Evolutionary conservation across 495 filamentous ascomycete species (phyloP).

Genomic region (Cairneyella variabilis): DNA sequence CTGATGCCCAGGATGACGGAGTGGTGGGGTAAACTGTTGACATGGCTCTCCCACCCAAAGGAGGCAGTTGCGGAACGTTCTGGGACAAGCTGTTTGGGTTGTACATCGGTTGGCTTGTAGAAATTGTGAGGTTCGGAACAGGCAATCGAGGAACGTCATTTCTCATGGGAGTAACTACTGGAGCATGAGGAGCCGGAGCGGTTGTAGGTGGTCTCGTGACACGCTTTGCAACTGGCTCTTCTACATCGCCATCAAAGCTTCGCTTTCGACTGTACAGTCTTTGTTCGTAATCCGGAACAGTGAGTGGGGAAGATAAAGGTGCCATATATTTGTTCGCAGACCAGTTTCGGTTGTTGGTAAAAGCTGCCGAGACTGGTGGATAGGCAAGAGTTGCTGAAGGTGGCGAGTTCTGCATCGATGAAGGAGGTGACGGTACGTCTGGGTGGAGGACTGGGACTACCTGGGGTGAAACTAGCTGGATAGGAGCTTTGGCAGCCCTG

Average conservation of each 20-base stretch:
- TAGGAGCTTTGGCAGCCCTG: constrained; percentile 39
- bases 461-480: constrained; percentile 35
- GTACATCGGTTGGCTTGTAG: constrained; percentile 31
- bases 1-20: constrained; percentile 25
- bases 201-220: constrained; percentile 31
- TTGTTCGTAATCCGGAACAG: constrained; percentile 45
- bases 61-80: constrained; percentile 39
- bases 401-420: constrained; percentile 31
- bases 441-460: constrained; percentile 37
- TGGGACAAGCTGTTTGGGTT: constrained; percentile 13
- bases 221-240: constrained; percentile 66
- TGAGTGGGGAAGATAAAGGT: constrained; percentile 47
- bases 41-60: constrained; percentile 51
- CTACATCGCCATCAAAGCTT: constrained; percentile 58
- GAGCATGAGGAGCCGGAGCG: constrained; percentile 6
- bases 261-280: constrained; percentile 56
- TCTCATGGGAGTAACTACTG: constrained; percentile 20
- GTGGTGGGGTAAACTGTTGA: constrained; percentile 52
- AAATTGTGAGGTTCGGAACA: constrained; percentile 49
- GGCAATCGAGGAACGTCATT: constrained; percentile 47
- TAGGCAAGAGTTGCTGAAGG: constrained; percentile 25
- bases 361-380: constrained; percentile 21
- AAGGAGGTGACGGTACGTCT: constrained; percentile 27
- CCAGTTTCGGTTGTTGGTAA: constrained; percentile 28
- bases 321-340: constrained; percentile 10